phyloP scores from a whole-genome alignment of 2,329 filamentous ascomycete species.

The Fusarium lateritium region DNA sequence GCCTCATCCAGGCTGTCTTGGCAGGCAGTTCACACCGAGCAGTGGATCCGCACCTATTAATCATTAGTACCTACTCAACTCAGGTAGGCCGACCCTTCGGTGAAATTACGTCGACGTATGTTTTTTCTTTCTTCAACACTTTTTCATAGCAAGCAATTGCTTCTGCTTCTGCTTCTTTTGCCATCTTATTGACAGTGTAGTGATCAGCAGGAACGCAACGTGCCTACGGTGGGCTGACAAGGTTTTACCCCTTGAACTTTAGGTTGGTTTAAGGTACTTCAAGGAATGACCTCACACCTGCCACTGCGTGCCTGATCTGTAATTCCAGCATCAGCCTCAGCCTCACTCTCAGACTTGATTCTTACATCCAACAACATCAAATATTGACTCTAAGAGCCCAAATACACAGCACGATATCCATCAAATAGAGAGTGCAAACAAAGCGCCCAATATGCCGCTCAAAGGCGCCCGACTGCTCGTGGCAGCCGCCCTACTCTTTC shows the following conservation, averaged over 20 bases:
- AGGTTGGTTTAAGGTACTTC: neutral
- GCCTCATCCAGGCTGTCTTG: slow-evolving; percentile 16
- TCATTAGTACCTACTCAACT: slow-evolving; percentile 17
- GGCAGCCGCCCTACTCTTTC: slow-evolving; percentile 47
- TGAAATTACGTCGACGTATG: slow-evolving; percentile 31
- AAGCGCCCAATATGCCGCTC: slow-evolving; percentile 42
- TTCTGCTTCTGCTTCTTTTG: neutral
- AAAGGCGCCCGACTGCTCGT: slow-evolving; percentile 50
- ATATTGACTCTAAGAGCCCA: neutral
- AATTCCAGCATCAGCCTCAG: slow-evolving; percentile 14
- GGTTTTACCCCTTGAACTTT: slow-evolving; percentile 24
- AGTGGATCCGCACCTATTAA: slow-evolving; percentile 34
- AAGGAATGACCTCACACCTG: slow-evolving; percentile 44
- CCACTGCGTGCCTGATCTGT: slow-evolving; percentile 2
- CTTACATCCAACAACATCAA: slow-evolving; percentile 4
- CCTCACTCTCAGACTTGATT: neutral
- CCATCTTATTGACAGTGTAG: slow-evolving; percentile 5
- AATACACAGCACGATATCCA: neutral
- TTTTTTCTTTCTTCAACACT: neutral
- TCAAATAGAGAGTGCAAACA: neutral
- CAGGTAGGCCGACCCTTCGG: slow-evolving; percentile 26
- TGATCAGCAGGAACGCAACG: slow-evolving; percentile 9
- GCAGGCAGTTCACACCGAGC: slow-evolving; percentile 15
- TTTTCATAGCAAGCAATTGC: neutral
- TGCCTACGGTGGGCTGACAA: slow-evolving; percentile 14